Conservation (phyloP, 768 basidiomycete species). For the Sporobolomyces pararoseus region DNA sequence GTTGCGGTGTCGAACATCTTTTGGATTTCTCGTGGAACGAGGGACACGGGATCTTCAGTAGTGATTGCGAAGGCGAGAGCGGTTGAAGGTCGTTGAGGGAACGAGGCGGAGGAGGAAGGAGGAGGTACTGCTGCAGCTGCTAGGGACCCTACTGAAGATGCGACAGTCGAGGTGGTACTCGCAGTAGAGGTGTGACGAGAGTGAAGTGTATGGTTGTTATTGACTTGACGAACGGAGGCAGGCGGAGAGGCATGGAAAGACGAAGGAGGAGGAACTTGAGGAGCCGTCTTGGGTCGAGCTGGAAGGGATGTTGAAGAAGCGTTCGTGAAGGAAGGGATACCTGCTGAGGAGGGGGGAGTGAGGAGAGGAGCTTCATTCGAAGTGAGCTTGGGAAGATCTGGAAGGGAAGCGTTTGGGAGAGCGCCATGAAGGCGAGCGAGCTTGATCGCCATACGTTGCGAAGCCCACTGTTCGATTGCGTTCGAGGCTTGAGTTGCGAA, state of each 20-base stretch:
- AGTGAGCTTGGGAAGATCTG: neutral
- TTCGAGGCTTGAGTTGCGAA: slow-evolving; percentile 39
- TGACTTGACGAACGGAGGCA: slow-evolving; percentile 2
- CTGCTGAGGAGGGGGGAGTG: slow-evolving; percentile 11
- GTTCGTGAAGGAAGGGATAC: neutral
- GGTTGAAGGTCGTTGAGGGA: slow-evolving; percentile 4
- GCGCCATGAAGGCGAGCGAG: slow-evolving; percentile 32
- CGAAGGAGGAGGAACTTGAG: neutral
- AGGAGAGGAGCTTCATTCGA: slow-evolving; percentile 5
- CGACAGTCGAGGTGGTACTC: neutral
- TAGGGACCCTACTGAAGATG: neutral
- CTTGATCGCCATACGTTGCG: slow-evolving; percentile 33
- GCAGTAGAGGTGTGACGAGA: slow-evolving; percentile 5
- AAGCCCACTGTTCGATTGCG: slow-evolving; percentile 43
- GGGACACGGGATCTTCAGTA: slow-evolving; percentile 35
- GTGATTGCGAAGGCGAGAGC: slow-evolving; percentile 29
- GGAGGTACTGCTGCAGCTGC: no score
- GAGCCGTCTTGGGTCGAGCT: slow-evolving; percentile 6
- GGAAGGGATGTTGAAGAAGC: neutral
- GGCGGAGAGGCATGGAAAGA: slow-evolving; percentile 26
- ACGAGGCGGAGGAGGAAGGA: neutral
- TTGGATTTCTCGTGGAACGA: slow-evolving; percentile 50
- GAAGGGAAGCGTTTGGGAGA: neutral
- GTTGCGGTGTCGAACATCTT: slow-evolving; percentile 68
- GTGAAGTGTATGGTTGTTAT: slow-evolving; percentile 3